A percentile compares a stretch with the other conserved stretches of the same genome.
These are phyloP conservation scores for Citropsis articulata DNA, from an alignment of 345 rosid species.

Conservation along the genomic window DNA sequence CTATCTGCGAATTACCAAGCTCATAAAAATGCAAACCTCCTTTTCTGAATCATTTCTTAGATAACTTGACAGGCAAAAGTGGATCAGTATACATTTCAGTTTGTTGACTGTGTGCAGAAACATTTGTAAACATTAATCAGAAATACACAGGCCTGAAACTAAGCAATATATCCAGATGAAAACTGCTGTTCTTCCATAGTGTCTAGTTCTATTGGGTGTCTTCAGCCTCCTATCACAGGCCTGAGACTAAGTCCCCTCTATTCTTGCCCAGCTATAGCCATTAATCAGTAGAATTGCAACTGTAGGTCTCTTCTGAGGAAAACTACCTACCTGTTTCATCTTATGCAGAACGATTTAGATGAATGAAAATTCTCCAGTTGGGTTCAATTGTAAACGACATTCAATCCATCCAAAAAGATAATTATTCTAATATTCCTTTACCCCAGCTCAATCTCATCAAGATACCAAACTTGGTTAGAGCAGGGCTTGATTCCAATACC, in stretches of 20 bases:
- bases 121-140: neutral
- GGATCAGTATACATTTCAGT: neutral
- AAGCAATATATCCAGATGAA: neutral
- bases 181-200: neutral
- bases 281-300: neutral
- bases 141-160: neutral
- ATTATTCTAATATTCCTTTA: neutral
- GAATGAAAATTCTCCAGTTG: neutral
- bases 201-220: neutral
- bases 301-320: neutral
- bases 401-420: neutral
- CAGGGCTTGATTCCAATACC: neutral
- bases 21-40: neutral
- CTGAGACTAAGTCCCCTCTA: neutral
- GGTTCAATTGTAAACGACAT: neutral
- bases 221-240: neutral
- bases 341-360: neutral
- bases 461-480: neutral
- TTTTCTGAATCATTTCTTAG: neutral
- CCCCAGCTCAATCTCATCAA: neutral
- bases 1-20: neutral
- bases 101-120: neutral
- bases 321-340: neutral
- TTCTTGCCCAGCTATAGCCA: neutral
- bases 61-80: neutral